phyloP scores from a whole-genome alignment of 164 flowering plant species.

The Aristolochia contorta region DNA sequence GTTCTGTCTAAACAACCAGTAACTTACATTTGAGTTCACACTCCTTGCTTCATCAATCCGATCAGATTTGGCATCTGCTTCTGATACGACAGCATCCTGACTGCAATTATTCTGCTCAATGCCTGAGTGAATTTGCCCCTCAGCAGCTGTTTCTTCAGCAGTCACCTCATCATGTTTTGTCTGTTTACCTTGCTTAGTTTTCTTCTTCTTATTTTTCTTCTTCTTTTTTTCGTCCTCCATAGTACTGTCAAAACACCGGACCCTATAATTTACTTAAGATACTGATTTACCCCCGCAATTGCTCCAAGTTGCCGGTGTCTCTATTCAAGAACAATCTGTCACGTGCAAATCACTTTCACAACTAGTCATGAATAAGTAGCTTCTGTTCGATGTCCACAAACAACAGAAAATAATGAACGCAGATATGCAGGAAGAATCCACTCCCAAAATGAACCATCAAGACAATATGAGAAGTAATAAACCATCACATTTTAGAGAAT shows the following conservation, averaged over 20 bases:
- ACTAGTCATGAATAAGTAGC: too few relatives aligned
- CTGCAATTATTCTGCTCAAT: slow-evolving; percentile 13
- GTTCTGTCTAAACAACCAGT: neutral
- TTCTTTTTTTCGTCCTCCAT: slow-evolving; percentile 50
- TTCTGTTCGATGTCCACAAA: too few relatives aligned
- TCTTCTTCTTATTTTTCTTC: slow-evolving; percentile 54
- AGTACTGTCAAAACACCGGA: neutral
- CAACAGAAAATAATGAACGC: too few relatives aligned
- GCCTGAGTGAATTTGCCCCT: slow-evolving; percentile 11
- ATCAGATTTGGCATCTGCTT: slow-evolving; percentile 14
- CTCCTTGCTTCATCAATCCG: slow-evolving; percentile 6
- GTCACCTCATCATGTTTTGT: slow-evolving; percentile 11
- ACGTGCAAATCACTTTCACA: too few relatives aligned
- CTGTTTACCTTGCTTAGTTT: slow-evolving; percentile 31
- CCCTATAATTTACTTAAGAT: too few relatives aligned
- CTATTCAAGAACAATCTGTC: too few relatives aligned
- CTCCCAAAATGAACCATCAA: too few relatives aligned
- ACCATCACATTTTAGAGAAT: too few relatives aligned
- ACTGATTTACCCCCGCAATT: too few relatives aligned
- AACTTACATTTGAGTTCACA: slow-evolving; percentile 17
- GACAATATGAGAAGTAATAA: too few relatives aligned
- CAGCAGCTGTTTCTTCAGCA: slow-evolving; percentile 12
- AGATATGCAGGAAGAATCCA: too few relatives aligned
- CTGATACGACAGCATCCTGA: slow-evolving; percentile 12
- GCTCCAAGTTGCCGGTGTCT: too few relatives aligned